These are phyloP conservation scores for Nasturtium officinale DNA, from an alignment of 345 rosid genomes.

Conservation along the genomic window DNA sequence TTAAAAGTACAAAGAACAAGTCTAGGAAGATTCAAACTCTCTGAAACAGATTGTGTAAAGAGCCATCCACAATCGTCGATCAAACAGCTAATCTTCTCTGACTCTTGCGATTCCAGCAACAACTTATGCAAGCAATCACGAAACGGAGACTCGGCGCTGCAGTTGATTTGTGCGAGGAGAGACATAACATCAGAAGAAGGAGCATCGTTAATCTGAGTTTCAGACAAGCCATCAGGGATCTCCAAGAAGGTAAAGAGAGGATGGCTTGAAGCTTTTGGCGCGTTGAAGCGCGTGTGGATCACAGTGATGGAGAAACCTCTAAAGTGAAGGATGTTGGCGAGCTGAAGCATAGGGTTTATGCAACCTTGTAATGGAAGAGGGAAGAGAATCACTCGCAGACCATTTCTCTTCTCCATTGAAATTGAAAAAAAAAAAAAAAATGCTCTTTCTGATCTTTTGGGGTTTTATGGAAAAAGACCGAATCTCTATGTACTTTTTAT, in stretches of 20 bases:
- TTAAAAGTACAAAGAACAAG: constrained; percentile 17
- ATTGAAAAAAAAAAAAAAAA: constrained; percentile 23
- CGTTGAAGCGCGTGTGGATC: constrained; percentile 43
- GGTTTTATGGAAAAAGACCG: constrained; percentile 2
- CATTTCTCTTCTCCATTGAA: constrained; percentile 33
- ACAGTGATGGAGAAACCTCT: constrained; percentile 61
- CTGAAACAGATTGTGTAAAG: constrained; percentile 15
- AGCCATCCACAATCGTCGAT: constrained; percentile 35
- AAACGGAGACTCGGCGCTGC: too few species aligned
- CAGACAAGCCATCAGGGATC: constrained; percentile 40
- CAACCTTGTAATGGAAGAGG: constrained; percentile 70
- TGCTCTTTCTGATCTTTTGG: neutral
- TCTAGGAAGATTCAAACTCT: constrained; percentile 37
- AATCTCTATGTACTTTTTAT: constrained; percentile 26
- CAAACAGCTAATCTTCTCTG: constrained; percentile 38
- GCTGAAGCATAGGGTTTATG: constrained; percentile 64
- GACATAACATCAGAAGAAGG: too few species aligned
- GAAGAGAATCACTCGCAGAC: constrained; percentile 48
- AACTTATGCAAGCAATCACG: too few species aligned
- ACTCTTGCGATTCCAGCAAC: too few species aligned
- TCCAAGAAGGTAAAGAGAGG: constrained; percentile 41
- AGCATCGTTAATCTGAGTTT: too few species aligned
- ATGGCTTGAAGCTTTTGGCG: constrained; percentile 37
- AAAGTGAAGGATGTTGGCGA: constrained; percentile 58
- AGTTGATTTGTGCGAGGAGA: too few species aligned